Base-by-base conservation (phyloP, 2,329 filamentous ascomycete species). In the Zalaria sp. region DNA sequence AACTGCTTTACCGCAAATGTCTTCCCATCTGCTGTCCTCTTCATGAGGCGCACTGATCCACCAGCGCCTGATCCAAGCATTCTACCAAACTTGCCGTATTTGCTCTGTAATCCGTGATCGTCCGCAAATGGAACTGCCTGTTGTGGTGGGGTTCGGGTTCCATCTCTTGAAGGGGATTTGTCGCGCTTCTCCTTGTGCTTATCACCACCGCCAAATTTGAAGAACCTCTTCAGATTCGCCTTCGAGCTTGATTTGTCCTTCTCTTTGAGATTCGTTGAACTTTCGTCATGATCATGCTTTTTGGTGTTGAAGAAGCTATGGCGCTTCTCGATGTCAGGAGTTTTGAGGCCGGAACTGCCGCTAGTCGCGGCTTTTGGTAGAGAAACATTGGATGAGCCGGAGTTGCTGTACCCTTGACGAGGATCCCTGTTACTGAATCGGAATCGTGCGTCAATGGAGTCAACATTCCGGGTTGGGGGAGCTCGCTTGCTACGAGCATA, bases 1-100 rank as follows among this genome's bases (percentile, higher is more conserved):
- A 98, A 98, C 57, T 98, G 89, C 63, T 98, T 98, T 41, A 96
- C 91, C 1, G 91, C 91, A 61, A 98, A 98, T 0, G 93, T 91
- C 5, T 85, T 86, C 26, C 83, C 83, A 56, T 98, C 91, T 48
- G 85, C 88, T 55, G 80, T 89, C 46, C 91, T 77, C 67, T 91
- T 95, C 80, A 98, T 86, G 39, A 98, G 65, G 49, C 89, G 77
- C 10, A 98, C 91, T 0, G 89, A 96, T 26, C 91, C 91, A 39
- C 91, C 91, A 27, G 91, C 91, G 26, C 91, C 91, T 27, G 89
- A 89, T 4, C 91, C 91, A 8, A 98, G 72, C 1, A 96, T 85
- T 57, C 85, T 91, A 43, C 89, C 91, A 49, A 98, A 81, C 57
- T 95, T 96, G 37, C 91, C 91, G 58, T 96, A 98, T 56, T 89